Evolutionary conservation across 2,329 filamentous ascomycete species (phyloP).

Genomic region (Aspergillus latus): DNA sequence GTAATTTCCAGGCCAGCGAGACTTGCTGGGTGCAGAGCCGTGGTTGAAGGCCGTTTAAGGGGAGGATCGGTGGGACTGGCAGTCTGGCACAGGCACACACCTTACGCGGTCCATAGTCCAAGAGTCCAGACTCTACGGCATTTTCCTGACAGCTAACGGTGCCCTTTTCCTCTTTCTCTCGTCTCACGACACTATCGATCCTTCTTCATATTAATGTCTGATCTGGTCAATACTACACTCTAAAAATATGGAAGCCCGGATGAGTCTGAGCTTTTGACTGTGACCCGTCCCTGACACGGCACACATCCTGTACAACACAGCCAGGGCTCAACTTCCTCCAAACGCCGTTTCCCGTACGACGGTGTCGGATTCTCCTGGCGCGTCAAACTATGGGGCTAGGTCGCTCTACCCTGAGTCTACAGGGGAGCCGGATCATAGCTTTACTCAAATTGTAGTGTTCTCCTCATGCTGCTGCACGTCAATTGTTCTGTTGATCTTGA

Average conservation of each 20-base stretch:
- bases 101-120: not conserved
- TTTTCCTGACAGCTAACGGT: conserved; percentile 14
- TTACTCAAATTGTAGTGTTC: not conserved
- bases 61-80: conserved; percentile 3
- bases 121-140: not conserved
- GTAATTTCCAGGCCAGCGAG: conserved; percentile 7
- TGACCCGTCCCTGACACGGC: not conserved
- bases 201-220: not conserved
- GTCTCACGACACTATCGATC: not conserved
- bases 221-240: not conserved
- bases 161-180: conserved; percentile 6
- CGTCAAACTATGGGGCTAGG: not conserved
- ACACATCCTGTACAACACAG: not conserved
- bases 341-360: not conserved
- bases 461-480: not conserved
- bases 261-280: not conserved
- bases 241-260: conserved; percentile 3
- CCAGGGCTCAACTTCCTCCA: not conserved
- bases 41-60: not conserved
- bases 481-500: not conserved
- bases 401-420: no score
- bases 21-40: not conserved
- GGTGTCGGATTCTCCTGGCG: not conserved
- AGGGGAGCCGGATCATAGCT: no score
- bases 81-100: not conserved